These are phyloP conservation scores for Andalucia godoyi DNA, from an alignment of 78 protist genomes.

Conservation along the genomic window DNA sequence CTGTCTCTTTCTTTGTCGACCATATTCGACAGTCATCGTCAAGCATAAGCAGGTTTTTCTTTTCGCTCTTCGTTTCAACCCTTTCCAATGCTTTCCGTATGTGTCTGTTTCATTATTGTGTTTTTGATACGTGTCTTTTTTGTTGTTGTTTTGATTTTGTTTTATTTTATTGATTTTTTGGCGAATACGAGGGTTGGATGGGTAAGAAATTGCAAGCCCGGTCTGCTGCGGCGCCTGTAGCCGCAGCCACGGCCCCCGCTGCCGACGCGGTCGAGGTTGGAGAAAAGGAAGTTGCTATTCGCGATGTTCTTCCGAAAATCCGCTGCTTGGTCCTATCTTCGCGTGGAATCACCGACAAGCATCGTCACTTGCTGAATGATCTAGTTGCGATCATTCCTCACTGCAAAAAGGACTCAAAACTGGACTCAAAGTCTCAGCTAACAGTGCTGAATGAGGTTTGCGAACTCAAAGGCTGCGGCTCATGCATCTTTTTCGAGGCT, in stretches of 20 bases:
- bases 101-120: not conserved
- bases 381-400: slow-evolving; percentile 77
- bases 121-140: not conserved
- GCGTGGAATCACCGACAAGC: slow-evolving; percentile 32
- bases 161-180: not conserved
- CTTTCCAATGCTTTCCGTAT: too few relatives aligned
- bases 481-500: slow-evolving; percentile 60
- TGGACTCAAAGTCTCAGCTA: slow-evolving; percentile 39
- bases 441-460: slow-evolving; percentile 55
- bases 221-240: too few relatives aligned
- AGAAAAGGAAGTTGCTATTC: too few relatives aligned
- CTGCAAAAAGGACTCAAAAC: slow-evolving; percentile 39
- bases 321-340: slow-evolving; percentile 39
- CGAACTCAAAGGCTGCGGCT: slow-evolving; percentile 56
- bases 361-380: slow-evolving; percentile 73
- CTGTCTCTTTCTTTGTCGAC: too few relatives aligned
- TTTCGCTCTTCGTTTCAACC: too few relatives aligned
- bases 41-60: too few relatives aligned
- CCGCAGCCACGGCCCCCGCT: too few relatives aligned
- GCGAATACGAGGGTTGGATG: too few relatives aligned
- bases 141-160: not conserved
- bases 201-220: too few relatives aligned
- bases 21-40: too few relatives aligned
- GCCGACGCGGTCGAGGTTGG: too few relatives aligned
- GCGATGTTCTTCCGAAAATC: too few relatives aligned